Evolutionary conservation across 306 rosid genomes (phyloP).

Genomic region (Glycine tomentella): DNA sequence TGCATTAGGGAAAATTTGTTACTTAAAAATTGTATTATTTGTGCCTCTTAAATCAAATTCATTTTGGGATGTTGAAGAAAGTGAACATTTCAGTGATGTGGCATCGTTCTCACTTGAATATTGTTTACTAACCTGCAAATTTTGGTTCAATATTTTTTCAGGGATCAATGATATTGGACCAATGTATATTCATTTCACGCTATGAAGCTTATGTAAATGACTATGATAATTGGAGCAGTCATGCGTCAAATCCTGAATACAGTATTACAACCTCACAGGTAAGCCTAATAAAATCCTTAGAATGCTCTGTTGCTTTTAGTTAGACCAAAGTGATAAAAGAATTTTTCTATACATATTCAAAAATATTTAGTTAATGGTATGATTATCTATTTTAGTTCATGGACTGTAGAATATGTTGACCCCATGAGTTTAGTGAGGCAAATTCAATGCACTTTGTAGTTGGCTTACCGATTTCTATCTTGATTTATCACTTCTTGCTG

Average conservation of each 20-base stretch:
- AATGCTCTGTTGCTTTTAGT: conserved; percentile 25
- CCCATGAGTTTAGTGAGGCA: conserved; percentile 1
- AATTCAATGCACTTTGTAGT: conserved; percentile 22
- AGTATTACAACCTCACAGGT: conserved; percentile 58
- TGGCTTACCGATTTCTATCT: conserved; percentile 18
- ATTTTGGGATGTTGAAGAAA: conserved; percentile 15
- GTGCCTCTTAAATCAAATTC: conserved; percentile 1
- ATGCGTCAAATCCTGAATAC: conserved; percentile 50
- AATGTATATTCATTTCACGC: conserved; percentile 69
- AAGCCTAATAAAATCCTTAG: conserved; percentile 34
- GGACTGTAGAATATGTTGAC: neutral
- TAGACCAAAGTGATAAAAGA: conserved; percentile 5
- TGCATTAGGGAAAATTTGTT: neutral
- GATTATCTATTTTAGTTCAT: too few relatives aligned
- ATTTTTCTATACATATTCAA: neutral
- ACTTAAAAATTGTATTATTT: neutral
- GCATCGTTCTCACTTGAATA: conserved; percentile 1
- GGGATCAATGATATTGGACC: conserved; percentile 85
- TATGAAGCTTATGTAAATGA: conserved; percentile 66
- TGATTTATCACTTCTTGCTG: conserved; percentile 5
- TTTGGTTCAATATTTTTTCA: conserved; percentile 47
- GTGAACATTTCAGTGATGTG: conserved; percentile 20
- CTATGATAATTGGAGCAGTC: conserved; percentile 55
- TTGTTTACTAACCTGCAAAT: conserved; percentile 35
- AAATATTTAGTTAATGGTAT: neutral